phyloP scores from a whole-genome alignment of 2,329 filamentous ascomycete species.

The Diplodia corticola region DNA sequence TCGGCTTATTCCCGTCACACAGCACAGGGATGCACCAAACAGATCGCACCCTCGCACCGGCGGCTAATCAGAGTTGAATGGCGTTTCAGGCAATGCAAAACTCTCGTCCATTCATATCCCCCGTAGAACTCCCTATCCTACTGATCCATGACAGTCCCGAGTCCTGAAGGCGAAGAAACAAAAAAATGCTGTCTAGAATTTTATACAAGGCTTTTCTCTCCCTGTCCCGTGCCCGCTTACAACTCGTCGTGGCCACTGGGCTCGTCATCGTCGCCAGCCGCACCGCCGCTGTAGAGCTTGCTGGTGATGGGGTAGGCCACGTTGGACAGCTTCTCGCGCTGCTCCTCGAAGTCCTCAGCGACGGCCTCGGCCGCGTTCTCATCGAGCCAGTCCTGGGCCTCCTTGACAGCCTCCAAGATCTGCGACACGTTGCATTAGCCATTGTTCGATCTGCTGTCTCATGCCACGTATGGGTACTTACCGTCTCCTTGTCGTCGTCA shows the following conservation, averaged over 20 bases:
- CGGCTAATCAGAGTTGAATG: not conserved
- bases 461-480: slow-evolving; percentile 5
- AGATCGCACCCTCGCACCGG: not conserved
- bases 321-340: slow-evolving; percentile 97
- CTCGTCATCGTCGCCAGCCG: slow-evolving; percentile 65
- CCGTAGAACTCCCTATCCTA: slow-evolving; percentile 19
- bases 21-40: not conserved
- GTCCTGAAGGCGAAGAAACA: slow-evolving; percentile 1
- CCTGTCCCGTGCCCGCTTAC: slow-evolving; percentile 32
- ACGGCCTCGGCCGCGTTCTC: slow-evolving; percentile 85
- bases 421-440: slow-evolving; percentile 44
- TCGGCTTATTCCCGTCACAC: not conserved
- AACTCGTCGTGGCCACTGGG: slow-evolving; percentile 56
- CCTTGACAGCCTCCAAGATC: slow-evolving; percentile 95
- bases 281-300: slow-evolving; percentile 80
- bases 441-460: slow-evolving; percentile 1
- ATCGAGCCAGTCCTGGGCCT: slow-evolving; percentile 93
- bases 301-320: slow-evolving; percentile 98
- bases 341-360: slow-evolving; percentile 96
- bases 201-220: slow-evolving; percentile 19
- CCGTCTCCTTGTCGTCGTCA: slow-evolving; percentile 96
- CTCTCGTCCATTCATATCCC: slow-evolving; percentile 20
- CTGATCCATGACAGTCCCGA: slow-evolving; percentile 5
- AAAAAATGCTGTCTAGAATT: slow-evolving; percentile 20
- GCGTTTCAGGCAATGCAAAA: slow-evolving; percentile 19